These are phyloP conservation scores for Coniosporium apollinis DNA, from an alignment of 495 filamentous ascomycete species.

Conservation along the genomic window DNA sequence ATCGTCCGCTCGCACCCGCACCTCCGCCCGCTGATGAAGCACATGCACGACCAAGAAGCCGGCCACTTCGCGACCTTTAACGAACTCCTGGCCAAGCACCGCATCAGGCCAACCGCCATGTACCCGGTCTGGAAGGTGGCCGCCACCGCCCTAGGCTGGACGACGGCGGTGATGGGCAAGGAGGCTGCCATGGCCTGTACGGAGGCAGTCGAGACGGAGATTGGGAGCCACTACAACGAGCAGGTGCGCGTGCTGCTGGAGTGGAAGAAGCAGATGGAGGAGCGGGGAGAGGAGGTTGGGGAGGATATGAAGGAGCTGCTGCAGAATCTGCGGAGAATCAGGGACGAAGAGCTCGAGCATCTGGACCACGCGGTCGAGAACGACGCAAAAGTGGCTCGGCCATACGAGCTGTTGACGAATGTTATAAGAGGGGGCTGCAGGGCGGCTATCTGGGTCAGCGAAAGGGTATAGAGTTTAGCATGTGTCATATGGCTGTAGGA, in stretches of 20 bases:
- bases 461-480: slow-evolving; percentile 66
- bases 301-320: slow-evolving; percentile 62
- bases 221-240: slow-evolving; percentile 87
- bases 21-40: slow-evolving; percentile 75
- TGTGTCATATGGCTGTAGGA: too few species aligned
- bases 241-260: slow-evolving; percentile 67
- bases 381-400: slow-evolving; percentile 73
- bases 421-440: slow-evolving; percentile 76
- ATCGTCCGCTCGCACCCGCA: slow-evolving; percentile 64
- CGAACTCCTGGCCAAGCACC: slow-evolving; percentile 62
- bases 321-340: slow-evolving; percentile 56
- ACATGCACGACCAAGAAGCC: slow-evolving; percentile 97
- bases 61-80: slow-evolving; percentile 80
- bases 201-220: slow-evolving; percentile 96
- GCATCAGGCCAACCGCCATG: slow-evolving; percentile 83
- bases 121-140: slow-evolving; percentile 82
- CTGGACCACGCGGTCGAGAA: slow-evolving; percentile 87
- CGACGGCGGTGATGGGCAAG: slow-evolving; percentile 72
- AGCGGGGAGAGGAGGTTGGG: slow-evolving; percentile 55
- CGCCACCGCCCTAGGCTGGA: slow-evolving; percentile 74
- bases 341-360: slow-evolving; percentile 95
- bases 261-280: slow-evolving; percentile 53
- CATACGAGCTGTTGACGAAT: slow-evolving; percentile 77
- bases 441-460: slow-evolving; percentile 85
- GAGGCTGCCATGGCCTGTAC: slow-evolving; percentile 98